These are phyloP conservation scores for Ziziphus jujuba DNA, from an alignment of 306 rosid species.

Conservation along the genomic window DNA sequence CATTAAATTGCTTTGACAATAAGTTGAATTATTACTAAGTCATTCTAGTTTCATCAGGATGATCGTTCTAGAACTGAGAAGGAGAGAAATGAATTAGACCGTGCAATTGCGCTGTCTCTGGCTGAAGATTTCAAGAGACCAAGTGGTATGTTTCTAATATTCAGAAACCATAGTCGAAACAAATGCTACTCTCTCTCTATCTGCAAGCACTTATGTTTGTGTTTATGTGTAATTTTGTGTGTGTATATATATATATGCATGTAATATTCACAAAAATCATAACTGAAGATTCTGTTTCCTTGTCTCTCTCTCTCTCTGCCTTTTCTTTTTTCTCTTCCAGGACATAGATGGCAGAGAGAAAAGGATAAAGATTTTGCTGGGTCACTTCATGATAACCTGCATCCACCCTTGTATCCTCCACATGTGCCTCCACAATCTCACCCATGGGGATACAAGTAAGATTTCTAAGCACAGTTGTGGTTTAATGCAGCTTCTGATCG, in stretches of 20 bases:
- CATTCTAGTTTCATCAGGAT: slow-evolving; percentile 51
- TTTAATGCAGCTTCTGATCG: neutral
- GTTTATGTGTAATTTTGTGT: too few species aligned
- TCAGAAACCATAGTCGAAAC: neutral
- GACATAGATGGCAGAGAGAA: slow-evolving; percentile 49
- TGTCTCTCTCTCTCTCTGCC: slow-evolving; percentile 5
- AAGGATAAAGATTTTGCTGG: slow-evolving; percentile 50
- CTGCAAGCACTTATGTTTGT: neutral
- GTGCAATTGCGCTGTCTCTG: slow-evolving; percentile 63
- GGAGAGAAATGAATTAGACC: slow-evolving; percentile 78
- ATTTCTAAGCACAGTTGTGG: slow-evolving; percentile 11
- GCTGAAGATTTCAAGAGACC: slow-evolving; percentile 70
- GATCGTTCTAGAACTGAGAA: slow-evolving; percentile 66
- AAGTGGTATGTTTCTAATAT: slow-evolving; percentile 40
- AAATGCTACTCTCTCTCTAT: neutral
- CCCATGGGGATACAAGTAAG: slow-evolving; percentile 55
- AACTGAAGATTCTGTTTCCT: slow-evolving; percentile 5
- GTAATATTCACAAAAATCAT: neutral
- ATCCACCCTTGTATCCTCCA: slow-evolving; percentile 58
- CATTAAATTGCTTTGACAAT: neutral
- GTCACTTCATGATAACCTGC: slow-evolving; percentile 42
- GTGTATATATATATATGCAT: neutral
- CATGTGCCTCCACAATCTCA: slow-evolving; percentile 41
- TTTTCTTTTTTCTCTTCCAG: slow-evolving; percentile 32
- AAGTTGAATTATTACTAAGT: slow-evolving; percentile 3